These are phyloP conservation scores for Mucor saturninus DNA, from an alignment of 371 early-diverging fungal genomes.

Conservation along the genomic window DNA sequence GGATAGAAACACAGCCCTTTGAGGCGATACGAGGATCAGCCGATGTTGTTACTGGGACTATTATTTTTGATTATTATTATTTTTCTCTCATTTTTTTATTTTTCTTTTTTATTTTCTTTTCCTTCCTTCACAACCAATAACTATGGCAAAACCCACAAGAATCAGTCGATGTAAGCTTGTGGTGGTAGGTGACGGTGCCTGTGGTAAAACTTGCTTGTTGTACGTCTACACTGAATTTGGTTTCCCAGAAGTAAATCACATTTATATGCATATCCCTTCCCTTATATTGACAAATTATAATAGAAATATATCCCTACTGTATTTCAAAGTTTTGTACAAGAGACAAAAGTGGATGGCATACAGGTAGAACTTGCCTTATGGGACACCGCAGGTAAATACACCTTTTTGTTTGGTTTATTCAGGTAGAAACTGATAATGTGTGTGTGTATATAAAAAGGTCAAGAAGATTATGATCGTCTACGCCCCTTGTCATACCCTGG, in stretches of 20 bases:
- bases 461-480: conserved; percentile 48
- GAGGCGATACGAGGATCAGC: not conserved
- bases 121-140: not conserved
- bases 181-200: conserved; percentile 82
- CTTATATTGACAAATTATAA: not conserved
- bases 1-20: not conserved
- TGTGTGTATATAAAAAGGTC: conserved; percentile 18
- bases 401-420: conserved; percentile 27
- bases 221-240: conserved; percentile 42
- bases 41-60: not conserved
- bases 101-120: not conserved
- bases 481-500: conserved; percentile 58
- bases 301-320: conserved; percentile 70
- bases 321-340: conserved; percentile 66
- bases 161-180: conserved; percentile 60
- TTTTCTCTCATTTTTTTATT: not conserved
- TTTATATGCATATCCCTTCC: not conserved
- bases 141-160: not conserved
- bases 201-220: conserved; percentile 64
- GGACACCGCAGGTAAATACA: conserved; percentile 73
- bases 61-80: not conserved
- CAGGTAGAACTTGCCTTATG: conserved; percentile 65
- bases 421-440: too few species aligned
- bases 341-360: conserved; percentile 61
- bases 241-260: conserved; percentile 43